Evolutionary conservation across 805 yeast species (phyloP).

Genomic region (Saccharomycopsis olivae): DNA sequence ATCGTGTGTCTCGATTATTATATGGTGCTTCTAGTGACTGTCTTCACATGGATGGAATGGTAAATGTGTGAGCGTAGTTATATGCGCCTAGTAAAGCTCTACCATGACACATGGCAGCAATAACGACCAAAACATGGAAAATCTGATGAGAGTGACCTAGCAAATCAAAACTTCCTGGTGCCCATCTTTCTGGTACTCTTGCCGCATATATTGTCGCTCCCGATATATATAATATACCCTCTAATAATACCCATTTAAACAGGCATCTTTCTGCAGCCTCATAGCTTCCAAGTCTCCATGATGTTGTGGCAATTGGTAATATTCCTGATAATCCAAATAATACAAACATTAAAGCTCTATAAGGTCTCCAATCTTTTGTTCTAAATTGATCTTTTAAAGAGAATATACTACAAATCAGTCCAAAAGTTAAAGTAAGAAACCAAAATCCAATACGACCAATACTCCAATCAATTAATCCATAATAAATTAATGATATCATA

Average conservation of each 20-base stretch:
- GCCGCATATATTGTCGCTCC: conserved; percentile 77
- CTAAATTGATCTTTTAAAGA: conserved; percentile 60
- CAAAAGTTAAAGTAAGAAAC: conserved; percentile 41
- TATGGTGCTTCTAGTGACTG: too few species aligned
- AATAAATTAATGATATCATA: conserved; percentile 39
- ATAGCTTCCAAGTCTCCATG: conserved; percentile 35
- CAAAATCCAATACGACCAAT: conserved; percentile 29
- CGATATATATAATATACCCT: conserved; percentile 62
- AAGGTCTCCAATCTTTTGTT: conserved; percentile 62
- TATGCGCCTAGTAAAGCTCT: conserved; percentile 50
- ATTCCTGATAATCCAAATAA: conserved; percentile 70
- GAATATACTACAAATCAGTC: conserved; percentile 47
- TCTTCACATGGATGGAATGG: too few species aligned
- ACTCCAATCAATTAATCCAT: conserved; percentile 37
- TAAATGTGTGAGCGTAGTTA: too few species aligned
- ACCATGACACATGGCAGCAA: conserved; percentile 70
- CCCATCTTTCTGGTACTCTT: conserved; percentile 64
- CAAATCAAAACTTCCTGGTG: conserved; percentile 55
- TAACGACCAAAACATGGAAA: conserved; percentile 67
- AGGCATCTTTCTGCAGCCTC: conserved; percentile 43
- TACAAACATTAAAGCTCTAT: conserved; percentile 70
- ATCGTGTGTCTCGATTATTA: too few species aligned
- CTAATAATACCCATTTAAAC: conserved; percentile 51
- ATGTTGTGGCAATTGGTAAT: conserved; percentile 55
- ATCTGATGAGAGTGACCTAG: conserved; percentile 81